These are phyloP conservation scores for Pleurotus pulmonarius DNA, from an alignment of 768 basidiomycete species.

Conservation along the genomic window DNA sequence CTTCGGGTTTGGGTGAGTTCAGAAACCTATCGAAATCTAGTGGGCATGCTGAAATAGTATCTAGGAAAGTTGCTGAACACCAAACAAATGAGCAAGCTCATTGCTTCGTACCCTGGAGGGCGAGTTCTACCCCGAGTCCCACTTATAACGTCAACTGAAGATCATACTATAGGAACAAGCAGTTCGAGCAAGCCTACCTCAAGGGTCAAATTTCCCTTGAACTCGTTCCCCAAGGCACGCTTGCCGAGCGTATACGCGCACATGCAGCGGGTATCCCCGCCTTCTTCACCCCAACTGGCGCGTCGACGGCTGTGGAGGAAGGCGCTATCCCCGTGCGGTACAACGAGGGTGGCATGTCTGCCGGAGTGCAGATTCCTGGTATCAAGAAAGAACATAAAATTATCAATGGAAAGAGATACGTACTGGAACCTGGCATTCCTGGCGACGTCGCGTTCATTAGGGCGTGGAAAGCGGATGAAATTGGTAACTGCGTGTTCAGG, in stretches of 20 bases:
- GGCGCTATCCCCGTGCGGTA: constrained; percentile 79
- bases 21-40: not conserved
- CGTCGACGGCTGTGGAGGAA: constrained; percentile 76
- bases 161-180: constrained; percentile 63
- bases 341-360: constrained; percentile 67
- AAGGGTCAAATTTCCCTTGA: constrained; percentile 80
- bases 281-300: constrained; percentile 92
- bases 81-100: constrained; percentile 76
- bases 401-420: constrained; percentile 75
- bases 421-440: constrained; percentile 76
- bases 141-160: not conserved
- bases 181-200: constrained; percentile 79
- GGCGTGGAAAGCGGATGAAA: constrained; percentile 91
- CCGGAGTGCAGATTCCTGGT: constrained; percentile 69
- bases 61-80: constrained; percentile 71
- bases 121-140: constrained; percentile 24
- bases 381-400: constrained; percentile 73
- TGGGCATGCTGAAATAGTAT: not conserved
- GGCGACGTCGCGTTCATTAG: constrained; percentile 84
- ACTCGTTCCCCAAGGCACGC: constrained; percentile 88
- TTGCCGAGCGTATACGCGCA: constrained; percentile 83
- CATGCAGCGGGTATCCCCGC: constrained; percentile 90
- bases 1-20: constrained; percentile 63
- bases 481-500: constrained; percentile 90
- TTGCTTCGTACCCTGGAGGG: constrained; percentile 91